Evolutionary conservation across 2,329 filamentous ascomycete species (phyloP).

Genomic region (Fusarium pseudocircinatum): DNA sequence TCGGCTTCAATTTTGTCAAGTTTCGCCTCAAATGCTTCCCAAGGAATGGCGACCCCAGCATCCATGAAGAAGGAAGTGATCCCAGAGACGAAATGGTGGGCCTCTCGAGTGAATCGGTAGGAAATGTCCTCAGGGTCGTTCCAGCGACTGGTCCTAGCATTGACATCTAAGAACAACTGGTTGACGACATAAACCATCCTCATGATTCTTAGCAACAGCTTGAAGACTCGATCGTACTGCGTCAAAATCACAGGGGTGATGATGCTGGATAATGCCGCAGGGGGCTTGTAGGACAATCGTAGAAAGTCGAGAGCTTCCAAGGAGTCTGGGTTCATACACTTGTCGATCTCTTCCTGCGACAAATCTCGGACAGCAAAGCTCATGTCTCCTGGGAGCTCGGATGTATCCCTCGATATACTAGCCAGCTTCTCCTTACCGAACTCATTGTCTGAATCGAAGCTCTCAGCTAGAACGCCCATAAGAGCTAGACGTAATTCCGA

Average conservation of each 20-base stretch:
- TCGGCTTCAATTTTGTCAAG: conserved; percentile 70
- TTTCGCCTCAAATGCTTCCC: conserved; percentile 74
- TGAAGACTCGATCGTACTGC: conserved; percentile 89
- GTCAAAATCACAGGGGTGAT: conserved; percentile 76
- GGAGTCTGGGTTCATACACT: conserved; percentile 82
- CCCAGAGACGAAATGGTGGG: conserved; percentile 80
- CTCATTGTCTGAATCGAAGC: conserved; percentile 58
- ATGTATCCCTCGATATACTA: conserved; percentile 45
- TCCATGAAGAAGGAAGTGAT: conserved; percentile 84
- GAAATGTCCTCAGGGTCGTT: conserved; percentile 50
- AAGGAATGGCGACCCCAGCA: conserved; percentile 76
- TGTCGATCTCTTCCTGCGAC: conserved; percentile 79
- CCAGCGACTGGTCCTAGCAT: conserved; percentile 49
- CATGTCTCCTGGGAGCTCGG: conserved; percentile 71
- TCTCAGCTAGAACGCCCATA: conserved; percentile 85
- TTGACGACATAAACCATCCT: conserved; percentile 82
- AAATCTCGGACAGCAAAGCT: conserved; percentile 89
- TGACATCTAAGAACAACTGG: conserved; percentile 69
- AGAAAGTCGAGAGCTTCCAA: conserved; percentile 95
- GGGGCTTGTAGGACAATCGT: conserved; percentile 83
- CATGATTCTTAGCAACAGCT: conserved; percentile 77
- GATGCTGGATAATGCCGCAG: conserved; percentile 74
- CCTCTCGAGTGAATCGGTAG: conserved; percentile 76
- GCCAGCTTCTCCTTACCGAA: conserved; percentile 37
- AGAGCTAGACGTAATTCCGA: conserved; percentile 91